Base-by-base conservation (phyloP, 331 rosid species). In the Dryas integrifolia region DNA sequence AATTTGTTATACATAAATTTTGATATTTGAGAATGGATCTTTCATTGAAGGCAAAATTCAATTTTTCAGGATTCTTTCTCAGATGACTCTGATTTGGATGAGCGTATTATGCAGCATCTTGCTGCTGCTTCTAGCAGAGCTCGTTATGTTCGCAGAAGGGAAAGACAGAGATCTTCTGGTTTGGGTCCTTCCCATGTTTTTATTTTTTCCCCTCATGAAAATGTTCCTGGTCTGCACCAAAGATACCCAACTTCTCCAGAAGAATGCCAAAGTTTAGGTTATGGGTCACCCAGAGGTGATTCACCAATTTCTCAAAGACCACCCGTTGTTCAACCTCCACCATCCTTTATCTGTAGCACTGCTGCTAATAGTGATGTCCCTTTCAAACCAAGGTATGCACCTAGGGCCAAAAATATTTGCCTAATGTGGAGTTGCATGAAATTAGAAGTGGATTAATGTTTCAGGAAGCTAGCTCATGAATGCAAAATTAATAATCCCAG, bases 51-150 rank as follows among this genome's bases (percentile, higher is more conserved):
- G 40, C 38, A 57, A 65, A 75, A 58, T 7, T 73, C 49, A 39
- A 58, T 26, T 48, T 76, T 76, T 63, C 85, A 87, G 91, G 91
- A 82, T 15, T 69, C 80, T 39, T 68, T 61, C 68, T 80, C 88
- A 13, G 86, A 74, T 15, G 87, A 84, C 77, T 82, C 83, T 14
- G 84, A 86, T 83, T 73, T 84, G 79, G 96, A 95, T 40, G 97
- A 88, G 60, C 85, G 81, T 57, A 82, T 89, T 64, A 91, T 88
- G 96, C 95, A 81, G 76, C 96, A 83, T 84, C 84, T 91, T 79
- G 84, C 79, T 70, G 89, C 92, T 44, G 87, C 86, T 62, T 79
- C 90, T 15, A 84, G 79, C 76, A 89, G 92, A 83, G 82, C 85
- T 65, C 92, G 67, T 64, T 77, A 77, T 74, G 46, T 80, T 76